A percentile compares a stretch with the other conserved stretches of the same genome.
phyloP scores from a whole-genome alignment of 495 filamentous ascomycete genomes.

The Penicillium ochrochloron region DNA sequence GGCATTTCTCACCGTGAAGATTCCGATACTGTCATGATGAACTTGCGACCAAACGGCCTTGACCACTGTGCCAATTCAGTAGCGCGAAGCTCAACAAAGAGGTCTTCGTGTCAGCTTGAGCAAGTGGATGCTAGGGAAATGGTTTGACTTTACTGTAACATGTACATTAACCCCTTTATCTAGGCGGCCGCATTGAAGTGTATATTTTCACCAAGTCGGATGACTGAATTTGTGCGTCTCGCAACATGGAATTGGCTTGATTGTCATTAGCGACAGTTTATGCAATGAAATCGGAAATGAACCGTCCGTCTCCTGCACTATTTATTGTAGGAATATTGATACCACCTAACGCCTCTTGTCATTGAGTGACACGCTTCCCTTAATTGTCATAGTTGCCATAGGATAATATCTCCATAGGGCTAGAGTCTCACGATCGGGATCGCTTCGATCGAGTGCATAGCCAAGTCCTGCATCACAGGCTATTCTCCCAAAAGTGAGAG shows the following conservation, averaged over 20 bases:
- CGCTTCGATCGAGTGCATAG: constrained; percentile 6
- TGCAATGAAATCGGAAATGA: neutral
- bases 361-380: neutral
- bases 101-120: constrained; percentile 13
- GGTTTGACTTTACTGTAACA: neutral
- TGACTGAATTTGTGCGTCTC: neutral
- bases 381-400: neutral
- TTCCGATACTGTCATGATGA: constrained; percentile 8
- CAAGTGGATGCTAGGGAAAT: constrained; percentile 10
- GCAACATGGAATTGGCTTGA: neutral
- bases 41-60: constrained; percentile 3
- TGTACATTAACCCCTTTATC: neutral
- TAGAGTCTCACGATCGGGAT: neutral
- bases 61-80: constrained; percentile 6
- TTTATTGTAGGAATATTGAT: neutral
- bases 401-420: neutral
- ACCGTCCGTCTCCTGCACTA: too few species aligned
- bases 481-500: neutral
- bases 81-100: constrained; percentile 16
- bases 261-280: neutral
- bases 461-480: neutral
- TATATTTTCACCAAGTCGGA: neutral
- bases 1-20: neutral
- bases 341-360: neutral
- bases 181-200: neutral